Percentiles rank a stretch among this genome's conserved stretches.
phyloP scores from a whole-genome alignment of 2,329 filamentous ascomycete genomes.

The Keithomyces neogunnii region DNA sequence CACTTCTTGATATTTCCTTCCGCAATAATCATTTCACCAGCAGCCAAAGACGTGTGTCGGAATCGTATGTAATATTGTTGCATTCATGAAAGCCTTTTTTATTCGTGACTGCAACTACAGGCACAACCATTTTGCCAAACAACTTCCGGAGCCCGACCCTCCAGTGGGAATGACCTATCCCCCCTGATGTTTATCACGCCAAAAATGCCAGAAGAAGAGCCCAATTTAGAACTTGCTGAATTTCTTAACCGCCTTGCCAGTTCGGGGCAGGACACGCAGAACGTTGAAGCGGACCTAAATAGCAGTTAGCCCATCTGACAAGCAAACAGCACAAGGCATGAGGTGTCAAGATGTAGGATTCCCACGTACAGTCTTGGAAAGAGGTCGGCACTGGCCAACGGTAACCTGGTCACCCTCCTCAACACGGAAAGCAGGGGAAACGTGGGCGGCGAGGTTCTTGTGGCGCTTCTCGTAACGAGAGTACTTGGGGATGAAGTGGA shows the following conservation, averaged over 20 bases:
- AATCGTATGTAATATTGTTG: slow-evolving; percentile 13
- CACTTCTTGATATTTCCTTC: background rate
- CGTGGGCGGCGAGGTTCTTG: slow-evolving; percentile 99
- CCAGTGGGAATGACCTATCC: slow-evolving; percentile 26
- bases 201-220: slow-evolving; percentile 43
- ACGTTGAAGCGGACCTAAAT: slow-evolving; percentile 96
- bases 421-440: slow-evolving; percentile 99
- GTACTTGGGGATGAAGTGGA: slow-evolving; percentile 99
- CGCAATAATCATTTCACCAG: background rate
- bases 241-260: slow-evolving; percentile 93
- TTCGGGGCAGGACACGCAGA: slow-evolving; percentile 94
- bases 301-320: background rate
- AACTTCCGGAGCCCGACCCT: slow-evolving; percentile 33
- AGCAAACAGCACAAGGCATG: background rate
- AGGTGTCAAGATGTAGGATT: background rate
- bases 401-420: slow-evolving; percentile 99
- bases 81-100: slow-evolving; percentile 31
- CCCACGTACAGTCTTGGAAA: slow-evolving; percentile 94
- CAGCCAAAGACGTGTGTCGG: background rate
- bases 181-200: slow-evolving; percentile 42
- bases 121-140: slow-evolving; percentile 33
- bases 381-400: slow-evolving; percentile 97
- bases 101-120: slow-evolving; percentile 36
- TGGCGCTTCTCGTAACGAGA: slow-evolving; percentile 99
- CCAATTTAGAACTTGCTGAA: slow-evolving; percentile 94